Conservation (phyloP, 345 rosid species). For the Orychophragmus violaceus region DNA sequence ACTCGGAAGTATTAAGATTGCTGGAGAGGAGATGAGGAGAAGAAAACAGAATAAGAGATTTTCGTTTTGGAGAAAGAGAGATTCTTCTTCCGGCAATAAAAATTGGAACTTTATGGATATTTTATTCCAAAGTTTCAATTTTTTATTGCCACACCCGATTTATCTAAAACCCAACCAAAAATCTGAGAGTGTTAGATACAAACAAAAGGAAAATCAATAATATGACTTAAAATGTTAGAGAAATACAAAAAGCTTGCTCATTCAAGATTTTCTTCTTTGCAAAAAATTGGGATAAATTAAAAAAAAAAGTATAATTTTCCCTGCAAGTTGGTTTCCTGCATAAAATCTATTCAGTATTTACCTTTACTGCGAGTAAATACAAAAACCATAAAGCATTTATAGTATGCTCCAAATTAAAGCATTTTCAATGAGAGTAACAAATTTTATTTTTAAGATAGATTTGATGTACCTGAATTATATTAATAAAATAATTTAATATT, state of each 20-base stretch:
- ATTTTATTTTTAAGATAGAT: background rate
- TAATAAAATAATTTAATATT: background rate
- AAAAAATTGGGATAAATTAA: background rate
- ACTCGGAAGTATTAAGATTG: slow-evolving; percentile 5
- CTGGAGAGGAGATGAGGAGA: background rate
- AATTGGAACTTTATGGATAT: background rate
- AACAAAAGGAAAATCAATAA: background rate
- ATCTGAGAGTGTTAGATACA: background rate
- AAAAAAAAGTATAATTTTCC: background rate
- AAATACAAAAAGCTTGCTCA: background rate
- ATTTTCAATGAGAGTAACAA: background rate
- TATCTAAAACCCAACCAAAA: slow-evolving; percentile 26
- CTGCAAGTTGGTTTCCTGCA: background rate
- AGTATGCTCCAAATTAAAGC: background rate
- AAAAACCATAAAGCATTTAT: background rate
- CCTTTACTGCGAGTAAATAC: background rate
- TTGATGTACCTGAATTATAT: background rate
- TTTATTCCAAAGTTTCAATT: background rate
- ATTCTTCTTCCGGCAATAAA: slow-evolving; percentile 11
- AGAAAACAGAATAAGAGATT: background rate
- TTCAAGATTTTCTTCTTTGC: background rate
- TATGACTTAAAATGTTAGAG: too few relatives aligned
- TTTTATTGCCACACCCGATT: slow-evolving; percentile 31
- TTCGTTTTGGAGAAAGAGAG: slow-evolving; percentile 13
- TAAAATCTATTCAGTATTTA: background rate